phyloP scores from a whole-genome alignment of 2,329 filamentous ascomycete genomes.

The Didymella segeticola region DNA sequence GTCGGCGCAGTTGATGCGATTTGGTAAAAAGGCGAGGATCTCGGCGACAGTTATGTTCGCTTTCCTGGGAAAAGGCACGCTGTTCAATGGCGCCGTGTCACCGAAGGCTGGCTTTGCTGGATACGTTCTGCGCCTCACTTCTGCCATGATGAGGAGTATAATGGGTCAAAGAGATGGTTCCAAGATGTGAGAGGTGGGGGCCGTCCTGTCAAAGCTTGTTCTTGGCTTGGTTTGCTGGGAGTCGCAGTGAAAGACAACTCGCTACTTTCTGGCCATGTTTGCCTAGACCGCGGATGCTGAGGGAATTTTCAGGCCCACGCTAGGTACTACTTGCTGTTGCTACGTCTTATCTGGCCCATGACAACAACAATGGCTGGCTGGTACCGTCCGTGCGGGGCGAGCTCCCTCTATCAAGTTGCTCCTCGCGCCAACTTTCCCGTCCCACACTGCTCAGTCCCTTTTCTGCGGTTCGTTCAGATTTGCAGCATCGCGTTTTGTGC shows the following conservation, averaged over 20 bases:
- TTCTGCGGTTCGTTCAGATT: not conserved
- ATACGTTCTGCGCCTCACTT: not conserved
- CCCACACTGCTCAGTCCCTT: not conserved
- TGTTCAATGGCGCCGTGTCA: constrained; percentile 13
- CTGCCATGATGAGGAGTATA: not conserved
- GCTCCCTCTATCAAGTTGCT: constrained; percentile 6
- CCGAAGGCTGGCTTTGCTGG: constrained; percentile 8
- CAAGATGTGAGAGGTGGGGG: no score
- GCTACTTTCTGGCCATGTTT: not conserved
- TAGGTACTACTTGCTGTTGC: constrained; percentile 5
- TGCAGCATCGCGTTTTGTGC: not conserved
- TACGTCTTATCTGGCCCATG: constrained; percentile 9
- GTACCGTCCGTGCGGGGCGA: constrained; percentile 21
- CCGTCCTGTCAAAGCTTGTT: no score
- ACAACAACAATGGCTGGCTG: constrained; percentile 10
- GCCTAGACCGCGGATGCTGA: not conserved
- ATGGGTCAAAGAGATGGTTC: not conserved
- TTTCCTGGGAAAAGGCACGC: constrained; percentile 22
- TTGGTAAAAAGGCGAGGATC: constrained; percentile 32
- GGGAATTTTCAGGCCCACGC: constrained; percentile 4
- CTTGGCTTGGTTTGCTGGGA: not conserved
- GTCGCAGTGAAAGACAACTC: not conserved
- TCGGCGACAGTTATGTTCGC: constrained; percentile 31
- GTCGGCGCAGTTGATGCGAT: constrained; percentile 28
- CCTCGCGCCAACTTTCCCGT: not conserved